Evolutionary conservation across 2,329 filamentous ascomycete species (phyloP).

Genomic region (Botrytis fragariae): DNA sequence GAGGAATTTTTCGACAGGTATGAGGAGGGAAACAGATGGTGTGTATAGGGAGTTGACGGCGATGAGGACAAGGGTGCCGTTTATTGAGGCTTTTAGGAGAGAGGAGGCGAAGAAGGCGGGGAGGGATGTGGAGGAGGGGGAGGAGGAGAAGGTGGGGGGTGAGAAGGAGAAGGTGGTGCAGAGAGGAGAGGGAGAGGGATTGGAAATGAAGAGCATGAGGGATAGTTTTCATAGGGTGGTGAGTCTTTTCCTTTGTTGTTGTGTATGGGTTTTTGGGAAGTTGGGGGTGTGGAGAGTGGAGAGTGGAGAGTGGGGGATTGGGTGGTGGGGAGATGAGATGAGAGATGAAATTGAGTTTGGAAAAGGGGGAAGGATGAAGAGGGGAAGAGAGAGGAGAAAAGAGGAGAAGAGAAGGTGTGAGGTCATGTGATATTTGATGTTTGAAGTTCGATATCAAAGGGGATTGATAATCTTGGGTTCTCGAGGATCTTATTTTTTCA

Average conservation of each 20-base stretch:
- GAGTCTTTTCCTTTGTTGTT: slow-evolving; percentile 35
- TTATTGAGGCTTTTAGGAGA: slow-evolving; percentile 62
- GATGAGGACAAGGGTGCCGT: slow-evolving; percentile 62
- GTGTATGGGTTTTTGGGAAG: too few relatives aligned
- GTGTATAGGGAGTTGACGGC: slow-evolving; percentile 59
- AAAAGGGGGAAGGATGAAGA: background rate
- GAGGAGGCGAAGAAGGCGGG: slow-evolving; percentile 48
- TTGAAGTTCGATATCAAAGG: background rate
- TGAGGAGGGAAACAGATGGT: slow-evolving; percentile 38
- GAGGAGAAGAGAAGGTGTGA: background rate
- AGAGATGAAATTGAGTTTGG: background rate
- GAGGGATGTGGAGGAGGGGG: slow-evolving; percentile 57
- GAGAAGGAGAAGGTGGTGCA: background rate
- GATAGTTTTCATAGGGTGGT: slow-evolving; percentile 66
- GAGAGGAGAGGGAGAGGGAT: slow-evolving; percentile 12
- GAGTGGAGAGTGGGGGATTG: too few relatives aligned
- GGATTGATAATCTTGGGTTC: too few relatives aligned
- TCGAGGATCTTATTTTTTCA: too few relatives aligned
- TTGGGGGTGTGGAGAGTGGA: too few relatives aligned
- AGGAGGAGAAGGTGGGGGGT: slow-evolving; percentile 49
- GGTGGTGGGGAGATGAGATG: background rate
- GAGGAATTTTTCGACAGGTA: background rate
- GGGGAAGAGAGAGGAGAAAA: background rate
- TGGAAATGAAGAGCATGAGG: slow-evolving; percentile 54
- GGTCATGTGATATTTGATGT: background rate